These are phyloP conservation scores for Akanthomyces uredinophilus DNA, from an alignment of 2,329 filamentous ascomycete genomes.

Conservation along the genomic window DNA sequence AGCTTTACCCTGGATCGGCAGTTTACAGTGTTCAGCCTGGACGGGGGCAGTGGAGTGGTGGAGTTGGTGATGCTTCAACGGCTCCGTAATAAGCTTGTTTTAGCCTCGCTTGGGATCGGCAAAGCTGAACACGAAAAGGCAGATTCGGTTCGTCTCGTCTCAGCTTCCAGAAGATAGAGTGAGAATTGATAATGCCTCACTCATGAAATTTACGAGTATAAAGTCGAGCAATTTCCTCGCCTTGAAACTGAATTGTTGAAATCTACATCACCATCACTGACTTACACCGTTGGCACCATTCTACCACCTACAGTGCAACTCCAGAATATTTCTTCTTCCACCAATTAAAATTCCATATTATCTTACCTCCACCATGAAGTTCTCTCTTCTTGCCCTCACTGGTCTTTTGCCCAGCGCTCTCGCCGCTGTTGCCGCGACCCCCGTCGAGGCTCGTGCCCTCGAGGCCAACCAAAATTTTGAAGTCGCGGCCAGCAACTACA, in stretches of 20 bases:
- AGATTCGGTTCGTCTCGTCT: background rate
- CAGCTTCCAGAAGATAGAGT: background rate
- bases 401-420: constrained; percentile 16
- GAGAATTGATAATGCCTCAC: background rate
- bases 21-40: background rate
- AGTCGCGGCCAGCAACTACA: background rate
- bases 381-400: constrained; percentile 13
- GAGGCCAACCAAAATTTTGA: background rate
- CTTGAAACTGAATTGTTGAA: no score
- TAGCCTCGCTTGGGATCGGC: background rate
- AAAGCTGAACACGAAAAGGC: background rate
- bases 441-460: background rate
- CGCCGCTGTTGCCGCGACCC: background rate
- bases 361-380: constrained; percentile 15
- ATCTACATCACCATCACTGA: background rate
- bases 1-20: background rate
- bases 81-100: constrained; percentile 8
- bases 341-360: no score
- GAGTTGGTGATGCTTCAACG: background rate
- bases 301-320: background rate
- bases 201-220: background rate
- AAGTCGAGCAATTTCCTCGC: background rate
- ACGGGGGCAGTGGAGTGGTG: background rate
- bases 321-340: background rate
- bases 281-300: background rate